Percentiles rank a stretch among this genome's conserved stretches.
Conservation (phyloP, 2,329 filamentous ascomycete species). For the Trichoderma hamatum region DNA sequence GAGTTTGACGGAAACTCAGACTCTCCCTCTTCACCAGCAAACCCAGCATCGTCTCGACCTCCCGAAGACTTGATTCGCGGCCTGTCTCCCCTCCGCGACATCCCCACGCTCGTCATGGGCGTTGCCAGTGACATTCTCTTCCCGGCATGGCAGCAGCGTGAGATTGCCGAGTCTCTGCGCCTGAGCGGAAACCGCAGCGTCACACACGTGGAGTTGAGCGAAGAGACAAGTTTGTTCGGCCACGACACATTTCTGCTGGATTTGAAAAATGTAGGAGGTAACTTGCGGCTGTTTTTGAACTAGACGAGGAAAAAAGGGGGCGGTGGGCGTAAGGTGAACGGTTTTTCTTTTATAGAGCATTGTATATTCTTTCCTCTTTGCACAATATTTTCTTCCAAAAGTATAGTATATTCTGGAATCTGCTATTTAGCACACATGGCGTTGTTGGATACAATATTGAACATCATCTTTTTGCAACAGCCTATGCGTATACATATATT, state of each 20-base stretch:
- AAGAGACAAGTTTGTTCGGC: slow-evolving; percentile 92
- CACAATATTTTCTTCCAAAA: background rate
- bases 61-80: slow-evolving; percentile 81
- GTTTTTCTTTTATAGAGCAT: background rate
- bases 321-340: background rate
- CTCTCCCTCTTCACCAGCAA: slow-evolving; percentile 30
- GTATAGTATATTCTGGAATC: background rate
- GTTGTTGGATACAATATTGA: background rate
- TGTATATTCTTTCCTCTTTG: background rate
- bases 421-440: slow-evolving; percentile 3
- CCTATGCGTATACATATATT: slow-evolving; percentile 7
- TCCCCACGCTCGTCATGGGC: slow-evolving; percentile 84
- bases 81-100: slow-evolving; percentile 70
- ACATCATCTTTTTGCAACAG: background rate
- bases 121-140: slow-evolving; percentile 96
- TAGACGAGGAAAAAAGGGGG: background rate
- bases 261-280: slow-evolving; percentile 86
- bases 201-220: slow-evolving; percentile 85
- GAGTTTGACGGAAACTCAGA: slow-evolving; percentile 40
- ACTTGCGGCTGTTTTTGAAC: slow-evolving; percentile 75
- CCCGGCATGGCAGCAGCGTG: slow-evolving; percentile 95
- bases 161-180: slow-evolving; percentile 83
- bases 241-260: slow-evolving; percentile 97
- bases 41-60: slow-evolving; percentile 53
- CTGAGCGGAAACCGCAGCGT: slow-evolving; percentile 78